Percentiles rank a stretch among this genome's conserved stretches.
These are phyloP conservation scores for Didymella segeticola DNA, from an alignment of 2,329 filamentous ascomycete species.

Conservation along the genomic window DNA sequence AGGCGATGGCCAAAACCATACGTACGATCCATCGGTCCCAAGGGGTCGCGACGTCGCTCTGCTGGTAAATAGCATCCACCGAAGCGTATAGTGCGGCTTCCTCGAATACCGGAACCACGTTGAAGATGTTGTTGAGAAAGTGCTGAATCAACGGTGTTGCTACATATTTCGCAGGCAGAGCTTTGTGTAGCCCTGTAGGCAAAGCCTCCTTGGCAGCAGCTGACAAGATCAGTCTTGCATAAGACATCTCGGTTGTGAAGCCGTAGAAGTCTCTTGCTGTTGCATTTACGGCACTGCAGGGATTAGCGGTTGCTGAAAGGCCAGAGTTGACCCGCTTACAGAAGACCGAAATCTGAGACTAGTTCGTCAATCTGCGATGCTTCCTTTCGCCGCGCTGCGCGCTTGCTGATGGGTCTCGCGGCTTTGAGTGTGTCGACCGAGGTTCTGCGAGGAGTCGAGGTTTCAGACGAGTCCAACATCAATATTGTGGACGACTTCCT, in stretches of 20 bases:
- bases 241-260: slow-evolving; percentile 87
- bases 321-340: slow-evolving; percentile 61
- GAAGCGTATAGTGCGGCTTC: slow-evolving; percentile 79
- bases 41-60: slow-evolving; percentile 64
- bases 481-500: slow-evolving; percentile 76
- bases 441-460: slow-evolving; percentile 59
- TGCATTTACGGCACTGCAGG: slow-evolving; percentile 81
- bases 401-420: slow-evolving; percentile 43
- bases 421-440: slow-evolving; percentile 46
- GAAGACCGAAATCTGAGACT: slow-evolving; percentile 90
- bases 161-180: slow-evolving; percentile 73
- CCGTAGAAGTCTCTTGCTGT: slow-evolving; percentile 93
- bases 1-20: slow-evolving; percentile 87
- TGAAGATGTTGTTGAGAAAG: slow-evolving; percentile 83
- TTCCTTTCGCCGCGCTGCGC: slow-evolving; percentile 65
- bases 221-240: slow-evolving; percentile 86
- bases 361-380: slow-evolving; percentile 88
- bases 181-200: slow-evolving; percentile 64
- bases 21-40: slow-evolving; percentile 87
- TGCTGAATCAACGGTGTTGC: slow-evolving; percentile 76
- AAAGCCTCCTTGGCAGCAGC: slow-evolving; percentile 77
- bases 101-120: slow-evolving; percentile 81
- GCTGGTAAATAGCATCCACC: slow-evolving; percentile 81
- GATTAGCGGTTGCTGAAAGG: slow-evolving; percentile 15
- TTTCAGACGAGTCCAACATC: slow-evolving; percentile 65